These are phyloP conservation scores for Hanseniaspora guilliermondii DNA, from an alignment of 805 yeast genomes.

Conservation along the genomic window DNA sequence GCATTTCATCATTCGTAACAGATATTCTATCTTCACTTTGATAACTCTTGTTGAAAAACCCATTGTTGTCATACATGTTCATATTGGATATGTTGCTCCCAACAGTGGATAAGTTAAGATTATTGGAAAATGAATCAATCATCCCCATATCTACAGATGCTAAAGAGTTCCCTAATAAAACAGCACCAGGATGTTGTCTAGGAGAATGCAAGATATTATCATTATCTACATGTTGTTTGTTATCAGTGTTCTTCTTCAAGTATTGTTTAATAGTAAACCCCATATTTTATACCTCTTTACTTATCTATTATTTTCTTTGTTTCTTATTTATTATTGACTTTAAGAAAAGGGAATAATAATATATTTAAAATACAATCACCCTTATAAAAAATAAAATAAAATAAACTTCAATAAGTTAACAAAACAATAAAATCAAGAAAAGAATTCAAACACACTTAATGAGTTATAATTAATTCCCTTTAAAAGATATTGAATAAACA, in stretches of 20 bases:
- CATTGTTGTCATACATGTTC: slow-evolving; percentile 3
- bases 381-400: too few species aligned
- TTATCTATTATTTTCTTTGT: too few species aligned
- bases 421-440: too few species aligned
- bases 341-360: background rate
- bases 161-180: slow-evolving; percentile 27
- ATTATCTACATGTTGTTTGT: slow-evolving; percentile 1
- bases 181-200: slow-evolving; percentile 35
- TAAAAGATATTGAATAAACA: too few species aligned
- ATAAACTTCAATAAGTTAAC: too few species aligned
- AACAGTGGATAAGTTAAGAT: slow-evolving; percentile 1
- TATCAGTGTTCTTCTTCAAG: background rate
- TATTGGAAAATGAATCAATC: slow-evolving; percentile 5
- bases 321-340: background rate
- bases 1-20: background rate
- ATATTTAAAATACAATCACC: too few species aligned
- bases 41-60: slow-evolving; percentile 3
- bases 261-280: slow-evolving; percentile 4
- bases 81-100: slow-evolving; percentile 7
- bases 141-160: slow-evolving; percentile 17
- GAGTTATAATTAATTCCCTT: too few species aligned
- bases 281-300: background rate
- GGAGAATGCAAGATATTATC: slow-evolving; percentile 18
- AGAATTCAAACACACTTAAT: too few species aligned
- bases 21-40: slow-evolving; percentile 5